Base-by-base conservation (phyloP, 2,329 filamentous ascomycete species). In the Zarea fungicola region DNA sequence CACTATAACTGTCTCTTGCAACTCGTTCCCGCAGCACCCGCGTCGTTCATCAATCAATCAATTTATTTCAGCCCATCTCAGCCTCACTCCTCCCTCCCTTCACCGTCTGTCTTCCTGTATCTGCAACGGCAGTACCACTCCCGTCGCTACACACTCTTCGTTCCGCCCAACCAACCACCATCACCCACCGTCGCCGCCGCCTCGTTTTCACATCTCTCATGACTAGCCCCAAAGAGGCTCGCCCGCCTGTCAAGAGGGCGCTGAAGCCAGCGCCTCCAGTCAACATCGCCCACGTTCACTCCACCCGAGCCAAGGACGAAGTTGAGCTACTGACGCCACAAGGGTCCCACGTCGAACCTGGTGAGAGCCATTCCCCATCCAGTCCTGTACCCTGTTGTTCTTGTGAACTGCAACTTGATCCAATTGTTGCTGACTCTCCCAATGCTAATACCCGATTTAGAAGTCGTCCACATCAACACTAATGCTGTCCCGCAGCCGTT, bases 401-500 rank as follows among this genome's bases (percentile, higher is more conserved):
- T 16, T 28, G 35, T 16, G 16, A 5, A 28, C 11, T 22, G 21
- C 34, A 22, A 39, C 21, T 16, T 26, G 25, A 4, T n/a, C 34
- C 25, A n/a, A 16, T 35, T 16, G 16, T 31, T 37, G 41, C 47
- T 48, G 48, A 25, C 25, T 52, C 35, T 31, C 39, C 31, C 39
- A 14, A 37, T 6, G 29, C 23, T 49, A 21, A 42, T 37, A 36
- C 31, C 19, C n/a, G 9, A 37, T 29, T 49, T 35, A 32, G 53
- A 57, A 8, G 26, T 44, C 3, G 36, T 55, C 22, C 50, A 50
- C 18, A 51, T 59, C 26, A 53, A 59, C 45, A 56, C 57, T 7
- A 49, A 52, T 21, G 49, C 49, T 42, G 32, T 54, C 8, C 47
- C 54, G 6, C 57, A 58, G 25, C 57, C 57, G 11, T 59, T 59